Evolutionary conservation across 2,329 filamentous ascomycete species (phyloP), one percentile per base, ranked within the genome.

Genomic region (Cryphonectria radicalis): DNA sequence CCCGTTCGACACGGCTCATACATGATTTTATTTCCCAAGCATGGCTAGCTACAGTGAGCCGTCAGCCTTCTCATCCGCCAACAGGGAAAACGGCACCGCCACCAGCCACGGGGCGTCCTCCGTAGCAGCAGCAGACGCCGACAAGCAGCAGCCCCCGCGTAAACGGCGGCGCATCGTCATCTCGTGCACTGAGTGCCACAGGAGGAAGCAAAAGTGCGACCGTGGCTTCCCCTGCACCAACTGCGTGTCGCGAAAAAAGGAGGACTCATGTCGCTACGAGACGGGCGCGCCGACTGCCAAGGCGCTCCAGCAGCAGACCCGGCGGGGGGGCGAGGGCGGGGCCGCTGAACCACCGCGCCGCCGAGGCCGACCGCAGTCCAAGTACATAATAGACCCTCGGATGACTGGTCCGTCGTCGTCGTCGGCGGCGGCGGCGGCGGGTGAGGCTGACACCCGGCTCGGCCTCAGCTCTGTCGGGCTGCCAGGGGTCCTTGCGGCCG

Each of bases 141-240:
- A 46, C 19, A 81, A 79, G 73, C 81, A 79, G 55, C 83, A 79
- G 57, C 83, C 84, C 25, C 83, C 85, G 5, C 84, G 86, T 70
- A 90, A 90, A 79, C 83, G 89, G 74, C 85, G 87, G 76, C 84
- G 89, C 55, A 82, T 88, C 59, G 87, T 90, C 62, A 88, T 91
- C 70, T 90, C 88, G 10, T 91, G 89, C 75, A 88, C 85, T 14
- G 89, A 91, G 77, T 91, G 89, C 74, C 89, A 91, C 78, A 83
- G 89, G 73, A 84, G 89, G 72, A 91, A 91, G 77, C 88, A 90
- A 77, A 89, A 89, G 85, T 91, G 89, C 78, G 88, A 91, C 76
- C 85, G 89, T 71, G 83, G 86, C 72, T 81, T 86, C 72, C 89
- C 89, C 2, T 90, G 89, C 77, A 84, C 85, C 63, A 90, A 90